These are phyloP conservation scores for Cryphonectria japonica DNA, from an alignment of 2,329 filamentous ascomycete species.

Conservation along the genomic window DNA sequence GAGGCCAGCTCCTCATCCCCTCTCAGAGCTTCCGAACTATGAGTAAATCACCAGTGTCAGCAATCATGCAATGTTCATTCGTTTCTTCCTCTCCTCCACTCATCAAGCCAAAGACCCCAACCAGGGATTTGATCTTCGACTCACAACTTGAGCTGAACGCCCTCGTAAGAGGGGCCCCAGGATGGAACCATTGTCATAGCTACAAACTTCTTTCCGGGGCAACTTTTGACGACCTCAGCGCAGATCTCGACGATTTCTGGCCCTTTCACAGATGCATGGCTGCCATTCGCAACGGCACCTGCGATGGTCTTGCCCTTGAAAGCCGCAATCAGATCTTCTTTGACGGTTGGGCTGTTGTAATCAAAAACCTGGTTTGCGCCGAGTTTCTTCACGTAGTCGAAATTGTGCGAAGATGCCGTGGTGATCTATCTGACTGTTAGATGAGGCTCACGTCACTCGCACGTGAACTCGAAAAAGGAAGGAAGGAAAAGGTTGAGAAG, in stretches of 20 bases:
- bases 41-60: not conserved
- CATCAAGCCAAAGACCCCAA: too few relatives aligned
- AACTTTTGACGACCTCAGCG: conserved; percentile 29
- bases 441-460: accelerated
- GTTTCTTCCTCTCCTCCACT: too few relatives aligned
- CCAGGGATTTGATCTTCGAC: not conserved
- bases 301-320: conserved; percentile 37
- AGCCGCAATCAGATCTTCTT: conserved; percentile 36
- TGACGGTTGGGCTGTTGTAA: conserved; percentile 33
- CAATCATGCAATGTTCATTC: not conserved
- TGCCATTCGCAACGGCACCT: conserved; percentile 39
- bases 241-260: conserved; percentile 34
- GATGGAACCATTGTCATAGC: conserved; percentile 36
- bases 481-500: too few relatives aligned
- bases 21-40: conserved; percentile 33
- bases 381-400: conserved; percentile 36
- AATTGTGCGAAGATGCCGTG: conserved; percentile 45
- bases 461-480: too few relatives aligned
- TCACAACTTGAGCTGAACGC: conserved; percentile 35
- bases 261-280: conserved; percentile 31
- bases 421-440: conserved; percentile 32
- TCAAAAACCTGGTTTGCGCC: conserved; percentile 31
- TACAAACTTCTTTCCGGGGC: conserved; percentile 35
- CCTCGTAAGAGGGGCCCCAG: conserved; percentile 34
- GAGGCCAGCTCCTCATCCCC: conserved; percentile 37